Evolutionary conservation across 495 filamentous ascomycete genomes (phyloP).

Genomic region (Xylaria intraflava): DNA sequence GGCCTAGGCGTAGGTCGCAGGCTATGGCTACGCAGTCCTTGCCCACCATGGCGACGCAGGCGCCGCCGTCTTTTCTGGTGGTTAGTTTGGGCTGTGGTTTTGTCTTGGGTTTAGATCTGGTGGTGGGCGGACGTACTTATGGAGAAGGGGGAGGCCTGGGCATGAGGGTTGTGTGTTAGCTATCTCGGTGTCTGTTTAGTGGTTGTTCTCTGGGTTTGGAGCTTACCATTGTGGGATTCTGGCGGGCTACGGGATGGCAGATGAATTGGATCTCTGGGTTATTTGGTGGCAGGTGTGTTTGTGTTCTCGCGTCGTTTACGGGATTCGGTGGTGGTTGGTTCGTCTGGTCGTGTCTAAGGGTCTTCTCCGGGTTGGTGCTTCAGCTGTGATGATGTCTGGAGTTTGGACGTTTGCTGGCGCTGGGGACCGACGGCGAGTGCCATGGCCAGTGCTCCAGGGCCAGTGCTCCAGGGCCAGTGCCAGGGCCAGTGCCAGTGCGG

Average conservation of each 20-base stretch:
- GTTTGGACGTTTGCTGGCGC: neutral
- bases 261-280: neutral
- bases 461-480: neutral
- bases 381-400: slow-evolving; percentile 17
- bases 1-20: slow-evolving; percentile 94
- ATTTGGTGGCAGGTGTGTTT: neutral
- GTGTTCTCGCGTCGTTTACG: neutral
- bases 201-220: neutral
- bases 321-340: neutral
- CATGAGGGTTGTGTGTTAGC: slow-evolving; percentile 12
- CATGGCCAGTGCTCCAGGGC: neutral
- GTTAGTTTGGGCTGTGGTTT: slow-evolving; percentile 24
- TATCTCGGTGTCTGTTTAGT: neutral
- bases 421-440: neutral
- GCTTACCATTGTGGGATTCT: slow-evolving; percentile 25
- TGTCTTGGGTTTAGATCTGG: neutral
- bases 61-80: slow-evolving; percentile 69
- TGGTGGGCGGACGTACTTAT: slow-evolving; percentile 59
- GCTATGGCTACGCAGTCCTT: slow-evolving; percentile 99
- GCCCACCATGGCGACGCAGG: slow-evolving; percentile 96
- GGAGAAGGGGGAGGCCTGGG: slow-evolving; percentile 71
- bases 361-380: slow-evolving; percentile 9
- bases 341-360: neutral
- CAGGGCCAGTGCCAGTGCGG: neutral
- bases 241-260: neutral